A percentile compares a stretch with the other conserved stretches of the same genome.
Conservation (phyloP, 192 early-diverging fungal genomes). For the Backusella tarrabulga region DNA sequence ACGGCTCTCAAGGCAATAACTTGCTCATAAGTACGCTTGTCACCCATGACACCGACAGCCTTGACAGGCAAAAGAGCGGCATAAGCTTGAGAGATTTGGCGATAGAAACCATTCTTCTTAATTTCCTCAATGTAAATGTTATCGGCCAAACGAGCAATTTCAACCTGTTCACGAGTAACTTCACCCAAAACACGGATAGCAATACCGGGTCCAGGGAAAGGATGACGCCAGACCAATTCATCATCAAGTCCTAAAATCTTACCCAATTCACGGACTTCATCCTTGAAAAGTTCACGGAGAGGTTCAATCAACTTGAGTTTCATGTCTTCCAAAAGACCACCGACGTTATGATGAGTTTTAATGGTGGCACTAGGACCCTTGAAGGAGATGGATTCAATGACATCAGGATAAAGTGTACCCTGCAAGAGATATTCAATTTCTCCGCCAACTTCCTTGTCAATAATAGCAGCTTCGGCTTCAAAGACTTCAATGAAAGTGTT, state of each 20-base stretch:
- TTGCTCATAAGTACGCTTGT: conserved; percentile 98
- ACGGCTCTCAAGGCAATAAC: conserved; percentile 96
- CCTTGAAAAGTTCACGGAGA: conserved; percentile 97
- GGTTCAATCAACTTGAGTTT: conserved; percentile 98
- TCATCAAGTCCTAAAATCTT: conserved; percentile 85
- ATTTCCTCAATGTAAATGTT: conserved; percentile 99
- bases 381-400: conserved; percentile 98
- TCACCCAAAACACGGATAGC: conserved; percentile 97
- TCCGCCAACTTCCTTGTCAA: conserved; percentile 81
- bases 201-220: conserved; percentile 99
- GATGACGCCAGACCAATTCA: conserved; percentile 97
- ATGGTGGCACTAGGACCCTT: conserved; percentile 99
- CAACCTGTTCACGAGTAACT: conserved; percentile 91
- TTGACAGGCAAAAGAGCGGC: conserved; percentile 92
- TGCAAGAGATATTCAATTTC: conserved; percentile 95
- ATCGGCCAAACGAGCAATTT: conserved; percentile 93
- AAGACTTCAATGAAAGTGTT: conserved; percentile 99
- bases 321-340: conserved; percentile 95
- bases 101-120: conserved; percentile 95
- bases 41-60: conserved; percentile 99
- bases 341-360: conserved; percentile 99
- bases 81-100: conserved; percentile 97
- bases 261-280: conserved; percentile 98
- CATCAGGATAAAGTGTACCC: conserved; percentile 98
- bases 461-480: conserved; percentile 86